These are phyloP conservation scores for Rubia yunnanensis DNA, from an alignment of 257 asterid species.

Conservation along the genomic window DNA sequence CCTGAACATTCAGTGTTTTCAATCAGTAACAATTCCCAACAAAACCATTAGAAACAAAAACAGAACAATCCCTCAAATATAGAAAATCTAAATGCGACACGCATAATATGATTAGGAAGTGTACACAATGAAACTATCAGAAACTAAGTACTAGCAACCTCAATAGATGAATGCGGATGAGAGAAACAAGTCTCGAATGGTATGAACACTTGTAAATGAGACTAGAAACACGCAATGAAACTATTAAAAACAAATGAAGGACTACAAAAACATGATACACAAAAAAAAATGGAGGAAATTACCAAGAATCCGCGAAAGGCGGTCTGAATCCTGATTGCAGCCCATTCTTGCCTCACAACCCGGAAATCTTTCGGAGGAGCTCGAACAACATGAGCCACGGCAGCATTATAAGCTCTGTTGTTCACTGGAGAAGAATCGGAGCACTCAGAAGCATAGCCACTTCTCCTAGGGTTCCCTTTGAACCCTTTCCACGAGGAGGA, in stretches of 20 bases:
- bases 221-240: neutral
- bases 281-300: neutral
- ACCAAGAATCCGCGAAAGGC: constrained; percentile 92
- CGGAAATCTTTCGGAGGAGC: constrained; percentile 85
- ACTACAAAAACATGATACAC: neutral
- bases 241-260: neutral
- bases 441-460: constrained; percentile 35
- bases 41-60: neutral
- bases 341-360: constrained; percentile 84
- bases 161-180: neutral
- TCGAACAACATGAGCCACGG: constrained; percentile 80
- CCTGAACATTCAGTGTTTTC: constrained; percentile 26
- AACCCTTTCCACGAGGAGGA: constrained; percentile 55
- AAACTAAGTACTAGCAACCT: too few species aligned
- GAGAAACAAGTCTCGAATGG: neutral
- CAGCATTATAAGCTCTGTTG: constrained; percentile 63
- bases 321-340: constrained; percentile 87
- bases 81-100: neutral
- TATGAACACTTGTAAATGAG: neutral
- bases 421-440: constrained; percentile 48
- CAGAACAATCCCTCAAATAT: neutral
- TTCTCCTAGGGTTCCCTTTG: constrained; percentile 27
- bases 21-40: constrained; percentile 4
- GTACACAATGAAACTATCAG: neutral
- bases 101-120: too few species aligned